These are phyloP conservation scores for Wickerhamomyces pijperi DNA, from an alignment of 805 yeast species.

Conservation along the genomic window DNA sequence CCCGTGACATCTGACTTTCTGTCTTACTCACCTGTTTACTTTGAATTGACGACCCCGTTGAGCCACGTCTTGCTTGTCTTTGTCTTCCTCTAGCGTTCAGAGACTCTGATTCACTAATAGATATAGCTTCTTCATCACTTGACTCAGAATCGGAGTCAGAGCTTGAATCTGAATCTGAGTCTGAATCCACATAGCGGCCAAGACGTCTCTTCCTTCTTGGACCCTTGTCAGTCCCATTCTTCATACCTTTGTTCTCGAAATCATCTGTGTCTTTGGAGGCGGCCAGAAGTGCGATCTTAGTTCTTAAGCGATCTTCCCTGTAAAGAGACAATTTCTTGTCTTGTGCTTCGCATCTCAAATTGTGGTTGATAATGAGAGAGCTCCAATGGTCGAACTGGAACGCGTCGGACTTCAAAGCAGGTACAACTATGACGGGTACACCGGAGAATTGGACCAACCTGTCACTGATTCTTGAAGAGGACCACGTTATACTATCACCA, in stretches of 20 bases:
- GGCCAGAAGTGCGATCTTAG: slow-evolving; percentile 15
- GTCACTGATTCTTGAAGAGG: slow-evolving; percentile 51
- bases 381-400: slow-evolving; percentile 36
- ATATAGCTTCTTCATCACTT: slow-evolving; percentile 1
- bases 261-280: slow-evolving; percentile 2
- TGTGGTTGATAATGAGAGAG: neutral
- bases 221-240: slow-evolving; percentile 3
- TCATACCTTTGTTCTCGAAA: slow-evolving; percentile 5
- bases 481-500: slow-evolving; percentile 48
- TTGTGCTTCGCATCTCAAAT: too few species aligned
- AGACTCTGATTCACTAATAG: neutral
- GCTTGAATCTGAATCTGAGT: slow-evolving; percentile 1
- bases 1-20: too few species aligned
- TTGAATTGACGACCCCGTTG: neutral
- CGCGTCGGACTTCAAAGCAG: slow-evolving; percentile 44
- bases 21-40: too few species aligned
- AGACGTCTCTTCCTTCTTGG: slow-evolving; percentile 3
- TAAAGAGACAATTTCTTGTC: neutral
- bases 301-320: neutral
- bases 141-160: slow-evolving; percentile 6
- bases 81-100: neutral
- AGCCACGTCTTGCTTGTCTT: neutral
- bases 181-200: neutral
- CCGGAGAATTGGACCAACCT: slow-evolving; percentile 53
- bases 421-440: slow-evolving; percentile 57